These are phyloP conservation scores for Geotrichum citri-aurantii DNA, from an alignment of 1,139 yeast genomes.

Conservation along the genomic window DNA sequence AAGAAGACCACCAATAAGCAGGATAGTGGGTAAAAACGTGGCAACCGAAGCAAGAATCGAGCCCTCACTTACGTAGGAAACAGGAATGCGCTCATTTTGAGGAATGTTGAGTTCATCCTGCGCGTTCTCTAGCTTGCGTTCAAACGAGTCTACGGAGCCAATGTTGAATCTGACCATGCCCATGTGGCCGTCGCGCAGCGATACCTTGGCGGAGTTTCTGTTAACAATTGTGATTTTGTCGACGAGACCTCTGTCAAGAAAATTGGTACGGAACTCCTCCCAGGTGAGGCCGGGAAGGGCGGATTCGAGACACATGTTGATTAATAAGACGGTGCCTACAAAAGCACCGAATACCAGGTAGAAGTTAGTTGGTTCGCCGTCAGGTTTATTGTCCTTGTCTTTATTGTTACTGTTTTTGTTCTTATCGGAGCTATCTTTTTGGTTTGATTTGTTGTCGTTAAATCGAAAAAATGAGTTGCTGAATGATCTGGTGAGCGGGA, in stretches of 20 bases:
- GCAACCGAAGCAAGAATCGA: conserved; percentile 53
- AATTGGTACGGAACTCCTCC: conserved; percentile 83
- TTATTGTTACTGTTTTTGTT: neutral
- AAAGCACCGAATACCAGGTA: conserved; percentile 7
- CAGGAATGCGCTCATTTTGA: conserved; percentile 68
- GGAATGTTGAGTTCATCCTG: conserved; percentile 70
- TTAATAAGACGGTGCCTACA: conserved; percentile 6
- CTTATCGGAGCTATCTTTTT: neutral
- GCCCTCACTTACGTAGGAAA: conserved; percentile 60
- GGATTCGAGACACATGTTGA: conserved; percentile 11
- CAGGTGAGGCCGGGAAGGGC: conserved; percentile 51
- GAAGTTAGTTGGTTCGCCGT: neutral
- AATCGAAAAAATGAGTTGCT: neutral
- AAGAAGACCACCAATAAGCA: conserved; percentile 80
- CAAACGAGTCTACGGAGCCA: conserved; percentile 87
- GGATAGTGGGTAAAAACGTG: conserved; percentile 73
- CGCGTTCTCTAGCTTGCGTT: conserved; percentile 67
- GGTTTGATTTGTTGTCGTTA: neutral
- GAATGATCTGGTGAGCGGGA: neutral
- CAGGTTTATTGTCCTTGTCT: neutral
- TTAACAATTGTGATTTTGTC: conserved; percentile 71
- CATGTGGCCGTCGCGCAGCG: conserved; percentile 27
- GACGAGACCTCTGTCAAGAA: conserved; percentile 79
- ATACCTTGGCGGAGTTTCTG: conserved; percentile 61
- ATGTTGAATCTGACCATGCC: conserved; percentile 54